phyloP scores from a whole-genome alignment of 805 yeast species.

The Kazachstania bromeliacearum region DNA sequence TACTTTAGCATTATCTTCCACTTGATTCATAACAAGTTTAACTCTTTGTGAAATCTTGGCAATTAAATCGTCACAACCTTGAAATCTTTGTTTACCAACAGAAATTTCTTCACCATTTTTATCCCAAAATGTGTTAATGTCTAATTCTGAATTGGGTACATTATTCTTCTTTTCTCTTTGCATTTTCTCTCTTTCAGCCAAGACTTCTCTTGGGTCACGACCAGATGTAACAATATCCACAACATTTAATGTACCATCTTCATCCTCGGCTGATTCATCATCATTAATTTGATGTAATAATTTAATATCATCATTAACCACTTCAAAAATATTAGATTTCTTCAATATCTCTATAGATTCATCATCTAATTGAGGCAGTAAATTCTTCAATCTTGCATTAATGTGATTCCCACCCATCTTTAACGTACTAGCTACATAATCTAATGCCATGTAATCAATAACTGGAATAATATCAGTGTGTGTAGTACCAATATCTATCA shows the following conservation, averaged over 20 bases:
- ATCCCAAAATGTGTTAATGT: constrained; percentile 63
- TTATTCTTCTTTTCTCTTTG: constrained; percentile 27
- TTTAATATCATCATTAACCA: constrained; percentile 53
- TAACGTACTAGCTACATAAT: constrained; percentile 42
- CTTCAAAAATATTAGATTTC: constrained; percentile 66
- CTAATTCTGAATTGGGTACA: constrained; percentile 55
- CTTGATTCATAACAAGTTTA: constrained; percentile 40
- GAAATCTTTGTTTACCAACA: constrained; percentile 86
- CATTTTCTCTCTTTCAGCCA: constrained; percentile 52
- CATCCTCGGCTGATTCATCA: constrained; percentile 19
- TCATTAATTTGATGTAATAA: constrained; percentile 53
- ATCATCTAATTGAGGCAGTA: constrained; percentile 49
- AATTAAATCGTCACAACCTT: constrained; percentile 60
- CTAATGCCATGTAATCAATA: constrained; percentile 57
- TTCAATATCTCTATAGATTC: constrained; percentile 69
- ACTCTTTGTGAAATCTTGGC: constrained; percentile 44
- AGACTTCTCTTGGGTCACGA: constrained; percentile 52
- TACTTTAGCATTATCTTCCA: constrained; percentile 61
- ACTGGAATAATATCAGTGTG: constrained; percentile 73
- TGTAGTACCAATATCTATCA: constrained; percentile 72
- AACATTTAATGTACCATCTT: constrained; percentile 71
- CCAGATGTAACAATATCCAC: constrained; percentile 82
- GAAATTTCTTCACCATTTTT: constrained; percentile 43
- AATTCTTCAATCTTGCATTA: constrained; percentile 40
- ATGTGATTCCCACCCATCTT: constrained; percentile 57